Base-by-base conservation (phyloP, 768 basidiomycete genomes). In the Phaeolepiota aurea region DNA sequence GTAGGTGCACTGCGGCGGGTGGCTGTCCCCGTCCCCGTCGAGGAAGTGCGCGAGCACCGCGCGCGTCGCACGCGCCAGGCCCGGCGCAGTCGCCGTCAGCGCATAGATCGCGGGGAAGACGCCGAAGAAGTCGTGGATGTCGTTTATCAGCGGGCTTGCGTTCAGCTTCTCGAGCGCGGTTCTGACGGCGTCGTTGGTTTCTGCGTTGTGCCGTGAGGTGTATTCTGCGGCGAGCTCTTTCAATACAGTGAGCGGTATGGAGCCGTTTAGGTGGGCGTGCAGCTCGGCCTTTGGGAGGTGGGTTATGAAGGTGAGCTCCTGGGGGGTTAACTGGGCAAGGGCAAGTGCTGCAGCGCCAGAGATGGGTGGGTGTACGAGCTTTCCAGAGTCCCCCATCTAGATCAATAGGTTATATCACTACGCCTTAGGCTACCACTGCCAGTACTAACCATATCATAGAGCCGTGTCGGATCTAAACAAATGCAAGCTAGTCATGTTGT, bases 231-330 rank as follows among this genome's bases (percentile, higher is more conserved):
- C 83, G 11, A 91, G 74, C 5, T 76, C 68, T 46, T 77, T 75
- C 0, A 90, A 69, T 19, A 76, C 59, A 0, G 60, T 39, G 18
- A 88, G 60, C 1, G 88, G 88, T 22, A 91, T 89, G 7, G 78
- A 90, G 0, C 87, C 87, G 48, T 89, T 89, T 3, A 89, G 72
- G 52, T 90, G 87, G 0, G 87, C 88, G 46, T 90, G 88, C 0
- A 91, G 71, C 53, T 92, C 88, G 1, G 87, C 86, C 57, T 91
- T 91, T 7, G 82, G 82, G 32, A 28, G 25, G 7, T 28, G 25
- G 7, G 7, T 28, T 5, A 91, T 63, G 56, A 89, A 90, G 3
- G 54, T 23, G 16, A 79, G 37, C 47, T 88, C 78, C 4, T 59
- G 46, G 0, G 62, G 46, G 7, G 63, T 62, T 16, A 89, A 68